Evolutionary conservation across 306 rosid genomes (phyloP), one percentile per base, ranked within the genome.

Genomic region (Cicer judaicum): DNA sequence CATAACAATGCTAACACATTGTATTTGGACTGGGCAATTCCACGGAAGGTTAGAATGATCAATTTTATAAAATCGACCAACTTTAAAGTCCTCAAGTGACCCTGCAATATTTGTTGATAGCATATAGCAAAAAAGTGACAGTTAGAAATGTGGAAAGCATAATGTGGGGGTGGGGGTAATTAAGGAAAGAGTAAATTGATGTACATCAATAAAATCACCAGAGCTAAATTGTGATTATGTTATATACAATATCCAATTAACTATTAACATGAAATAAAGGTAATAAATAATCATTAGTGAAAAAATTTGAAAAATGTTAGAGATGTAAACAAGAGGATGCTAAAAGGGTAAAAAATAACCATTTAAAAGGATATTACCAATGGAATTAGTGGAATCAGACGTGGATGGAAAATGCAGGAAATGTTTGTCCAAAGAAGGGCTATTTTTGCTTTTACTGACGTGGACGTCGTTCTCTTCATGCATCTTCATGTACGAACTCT

Each of bases 21-120:
- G 83, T n/a, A 93, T 84, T 63, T 89, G 90, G 10, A 83, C 87
- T 14, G 96, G 89, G 55, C 82, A 50, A 29, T 76, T 52, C 1
- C 75, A 70, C 47, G 89, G 75, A 60, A 93, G 97, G 68, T 77
- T 74, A 14, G 89, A 83, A 62, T 88, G 97, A 73, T 88, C 85
- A 61, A 93, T 75, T 75, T 91, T 83, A 56, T 89, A 89, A 81
- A 87, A 88, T 61, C 74, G 62, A 10, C 97, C 97, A 12, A 85
- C 91, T 65, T 77, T 80, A 52, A 91, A 75, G 19, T 88, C 81
- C 48, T 85, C 88, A 29, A 59, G 52, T 16, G 73, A 39, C 65
- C 81, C 92, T 87, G 86, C 79, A 75, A 72, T 41, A 61, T 72
- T 15, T 40, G 49, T 70, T 52, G 24, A 42, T 21, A 4, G 36